These are phyloP conservation scores for Petunia axillaris DNA, from an alignment of 257 asterid genomes.

Conservation along the genomic window DNA sequence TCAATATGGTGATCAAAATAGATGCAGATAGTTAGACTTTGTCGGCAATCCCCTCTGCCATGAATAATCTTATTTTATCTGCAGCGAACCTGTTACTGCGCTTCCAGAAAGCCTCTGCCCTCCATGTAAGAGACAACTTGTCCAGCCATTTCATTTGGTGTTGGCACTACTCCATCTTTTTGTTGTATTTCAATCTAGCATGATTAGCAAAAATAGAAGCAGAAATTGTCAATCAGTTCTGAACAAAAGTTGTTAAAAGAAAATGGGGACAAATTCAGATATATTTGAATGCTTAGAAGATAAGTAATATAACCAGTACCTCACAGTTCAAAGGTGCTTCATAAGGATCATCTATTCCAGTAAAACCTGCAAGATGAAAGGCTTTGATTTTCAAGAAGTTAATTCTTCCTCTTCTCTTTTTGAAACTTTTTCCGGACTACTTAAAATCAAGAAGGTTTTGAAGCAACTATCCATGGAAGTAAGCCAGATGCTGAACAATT, in stretches of 20 bases:
- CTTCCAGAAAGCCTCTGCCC: constrained; percentile 66
- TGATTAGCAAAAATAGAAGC: background rate
- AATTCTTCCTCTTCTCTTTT: too few relatives aligned
- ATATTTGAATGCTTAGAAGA: too few relatives aligned
- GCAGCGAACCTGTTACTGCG: constrained; percentile 30
- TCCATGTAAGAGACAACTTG: constrained; percentile 59
- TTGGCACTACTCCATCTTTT: constrained; percentile 68
- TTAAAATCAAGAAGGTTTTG: too few relatives aligned
- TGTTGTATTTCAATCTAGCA: constrained; percentile 75
- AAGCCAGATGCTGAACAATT: too few relatives aligned
- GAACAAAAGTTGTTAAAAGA: background rate
- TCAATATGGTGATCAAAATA: background rate
- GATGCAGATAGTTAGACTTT: constrained; percentile 3
- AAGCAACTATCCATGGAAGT: too few relatives aligned
- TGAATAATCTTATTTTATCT: constrained; percentile 1
- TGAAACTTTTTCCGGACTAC: too few relatives aligned
- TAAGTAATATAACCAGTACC: constrained; percentile 34
- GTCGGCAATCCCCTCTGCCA: background rate
- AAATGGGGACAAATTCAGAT: too few relatives aligned
- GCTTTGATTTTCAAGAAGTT: too few relatives aligned
- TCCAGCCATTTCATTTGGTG: constrained; percentile 51
- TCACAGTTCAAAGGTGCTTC: constrained; percentile 84
- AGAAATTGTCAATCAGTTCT: background rate
- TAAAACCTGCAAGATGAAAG: constrained; percentile 60
- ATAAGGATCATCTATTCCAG: constrained; percentile 98